Base-by-base conservation (phyloP, 306 rosid species). In the Sechiopsis laciniata region DNA sequence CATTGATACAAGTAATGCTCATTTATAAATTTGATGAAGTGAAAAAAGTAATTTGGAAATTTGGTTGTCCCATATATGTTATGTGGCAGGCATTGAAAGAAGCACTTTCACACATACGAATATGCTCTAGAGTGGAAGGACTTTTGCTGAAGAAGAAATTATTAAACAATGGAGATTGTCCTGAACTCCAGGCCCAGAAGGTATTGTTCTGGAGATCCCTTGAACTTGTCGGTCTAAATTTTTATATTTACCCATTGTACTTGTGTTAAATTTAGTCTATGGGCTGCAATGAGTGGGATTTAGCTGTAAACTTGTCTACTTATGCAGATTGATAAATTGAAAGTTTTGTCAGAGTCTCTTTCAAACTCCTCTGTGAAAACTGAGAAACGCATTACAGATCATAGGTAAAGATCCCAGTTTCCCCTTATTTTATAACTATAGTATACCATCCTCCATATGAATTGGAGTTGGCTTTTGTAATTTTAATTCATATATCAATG, bases 321-420 rank as follows among this genome's bases (percentile, higher is more conserved):
- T 75, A 55, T 66, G 66, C 88, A 95, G 99, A 95, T 95, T 77
- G 99, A 95, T 79, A 95, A 95, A 85, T 81, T 95, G 88, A 95
- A 87, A 85, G 90, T 95, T 67, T 85, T 95, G 71, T 83, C 89
- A 37, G 99, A 91, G 54, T 95, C 99, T 78, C 99, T 95, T 79
- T 81, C 96, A 53, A 91, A 90, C 85, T 95, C 99, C 73, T 87
- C 91, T 73, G 79, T 80, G 78, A 95, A 89, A 82, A 88, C 99
- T 76, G 97, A 91, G 83, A 95, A 89, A 81, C 99, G 97, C 77
- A 91, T 95, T 82, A 80, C 86, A 77, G 99, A 95, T 51, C 83
- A 89, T 75, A 91, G 99, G 99, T 95, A 79, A 65, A 53, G 45
- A 97, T 32, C 37, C 37, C 37, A 91, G 53, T 95, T 97, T 78